Base-by-base conservation (phyloP, 2,329 filamentous ascomycete species). In the Leptographium galeiforme region DNA sequence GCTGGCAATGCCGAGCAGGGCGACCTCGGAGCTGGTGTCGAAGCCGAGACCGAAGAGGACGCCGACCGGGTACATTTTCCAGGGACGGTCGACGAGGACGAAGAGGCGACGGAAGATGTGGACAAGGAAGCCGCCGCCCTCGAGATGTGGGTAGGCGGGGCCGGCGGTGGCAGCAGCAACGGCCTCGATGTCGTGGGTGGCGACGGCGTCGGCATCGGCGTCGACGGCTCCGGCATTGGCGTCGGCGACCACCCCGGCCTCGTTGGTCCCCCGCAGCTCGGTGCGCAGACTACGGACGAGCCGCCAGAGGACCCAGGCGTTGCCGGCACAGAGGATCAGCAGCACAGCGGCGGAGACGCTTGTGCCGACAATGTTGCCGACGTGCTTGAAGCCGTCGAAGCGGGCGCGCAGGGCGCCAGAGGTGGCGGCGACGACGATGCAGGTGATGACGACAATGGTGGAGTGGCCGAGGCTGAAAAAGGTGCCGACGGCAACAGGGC, bases 1-100 rank as follows among this genome's bases (percentile, higher is more conserved):
- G 34, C 86, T 89, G 0, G 88, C 86, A 58, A 97, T 95, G 0
- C 91, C 93, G 0, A 98, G 70, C 8, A 98, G 76, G 0, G 93
- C 91, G 62, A 97, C 87, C 66, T 98, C 91, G 8, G 88, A 95
- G 43, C 87, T 94, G 0, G 93, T 97, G 65, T 97, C 93, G 65
- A 98, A 97, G 0, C 91, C 93, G 0, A 97, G 74, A 0, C 91
- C 93, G 62, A 91, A 97, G 6, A 97, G 71, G 0, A 97, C 76
- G 0, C 91, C 91, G 0, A 95, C 72, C 0, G 89, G 89, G 60
- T 94, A 93, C 89, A 95, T 95, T 67, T 97, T 97, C 91, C 91
- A 97, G 0, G 87, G 85, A 6, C 78, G 70, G 60, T 85, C 80
- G 36, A 85, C 75, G 30, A 94, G 71, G 44, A 79, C 81, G 68